Percentiles rank a stretch among this genome's conserved stretches.
Conservation (phyloP, 805 yeast genomes). For the Candida nitratophila region DNA sequence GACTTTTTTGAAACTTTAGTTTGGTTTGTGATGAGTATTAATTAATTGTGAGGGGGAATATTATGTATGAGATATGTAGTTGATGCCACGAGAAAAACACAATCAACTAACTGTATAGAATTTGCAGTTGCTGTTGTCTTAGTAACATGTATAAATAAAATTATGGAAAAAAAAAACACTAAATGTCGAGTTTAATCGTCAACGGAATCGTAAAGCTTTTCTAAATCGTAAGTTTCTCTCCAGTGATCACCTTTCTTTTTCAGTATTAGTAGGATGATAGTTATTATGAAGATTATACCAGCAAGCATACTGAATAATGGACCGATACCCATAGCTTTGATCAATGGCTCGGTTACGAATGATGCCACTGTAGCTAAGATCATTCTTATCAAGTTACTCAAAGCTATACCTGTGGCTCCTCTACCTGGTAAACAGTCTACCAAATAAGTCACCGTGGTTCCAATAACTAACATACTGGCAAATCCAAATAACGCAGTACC, state of each 20-base stretch:
- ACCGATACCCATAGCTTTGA: slow-evolving; percentile 63
- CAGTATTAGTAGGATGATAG: slow-evolving; percentile 36
- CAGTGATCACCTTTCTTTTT: slow-evolving; percentile 52
- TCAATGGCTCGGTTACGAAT: slow-evolving; percentile 66
- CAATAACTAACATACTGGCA: slow-evolving; percentile 78
- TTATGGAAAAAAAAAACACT: too few species aligned
- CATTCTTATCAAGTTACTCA: slow-evolving; percentile 71
- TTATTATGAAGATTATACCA: slow-evolving; percentile 42
- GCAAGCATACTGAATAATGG: slow-evolving; percentile 61
- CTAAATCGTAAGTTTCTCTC: slow-evolving; percentile 57
- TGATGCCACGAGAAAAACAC: too few species aligned
- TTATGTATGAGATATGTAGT: too few species aligned
- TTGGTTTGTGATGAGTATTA: too few species aligned
- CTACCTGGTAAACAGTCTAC: slow-evolving; percentile 82
- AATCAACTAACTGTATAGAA: too few species aligned
- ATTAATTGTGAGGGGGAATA: too few species aligned
- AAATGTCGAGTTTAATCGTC: too few species aligned
- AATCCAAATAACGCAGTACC: slow-evolving; percentile 81
- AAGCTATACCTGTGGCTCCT: slow-evolving; percentile 85
- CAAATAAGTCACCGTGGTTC: slow-evolving; percentile 71
- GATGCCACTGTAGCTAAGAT: slow-evolving; percentile 70
- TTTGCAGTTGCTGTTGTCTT: too few species aligned
- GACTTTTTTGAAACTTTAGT: too few species aligned
- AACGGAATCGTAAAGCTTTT: slow-evolving; percentile 46
- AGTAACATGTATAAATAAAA: too few species aligned